Evolutionary conservation across 768 basidiomycete species (phyloP).

Genomic region (Psilocybe subaeruginosa): DNA sequence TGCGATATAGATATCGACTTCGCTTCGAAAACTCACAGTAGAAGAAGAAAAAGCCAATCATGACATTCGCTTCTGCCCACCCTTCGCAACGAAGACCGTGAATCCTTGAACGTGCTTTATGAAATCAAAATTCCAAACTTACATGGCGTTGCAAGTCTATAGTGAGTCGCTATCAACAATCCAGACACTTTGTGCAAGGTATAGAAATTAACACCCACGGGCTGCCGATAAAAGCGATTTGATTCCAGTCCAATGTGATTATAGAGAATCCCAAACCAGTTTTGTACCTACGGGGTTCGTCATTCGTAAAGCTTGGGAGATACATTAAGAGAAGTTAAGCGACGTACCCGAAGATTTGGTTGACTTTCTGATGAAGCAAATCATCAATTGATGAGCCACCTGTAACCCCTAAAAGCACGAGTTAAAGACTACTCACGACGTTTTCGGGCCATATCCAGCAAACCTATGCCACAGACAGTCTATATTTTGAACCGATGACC

Average conservation of each 20-base stretch:
- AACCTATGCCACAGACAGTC: conserved; percentile 36
- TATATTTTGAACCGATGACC: not conserved
- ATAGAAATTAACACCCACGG: conserved; percentile 43
- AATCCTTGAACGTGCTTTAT: not conserved
- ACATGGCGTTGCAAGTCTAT: conserved; percentile 53
- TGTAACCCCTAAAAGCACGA: not conserved
- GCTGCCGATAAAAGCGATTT: conserved; percentile 71
- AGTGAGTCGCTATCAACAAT: not conserved
- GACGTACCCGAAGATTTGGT: conserved; percentile 57
- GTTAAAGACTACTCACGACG: conserved; percentile 39
- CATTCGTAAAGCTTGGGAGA: conserved; percentile 5
- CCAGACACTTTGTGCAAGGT: not conserved
- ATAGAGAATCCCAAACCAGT: conserved; percentile 56
- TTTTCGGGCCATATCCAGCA: conserved; percentile 70
- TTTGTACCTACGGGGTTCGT: conserved; percentile 37
- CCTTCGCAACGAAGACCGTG: conserved; percentile 33
- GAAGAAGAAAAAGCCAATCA: conserved; percentile 63
- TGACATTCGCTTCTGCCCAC: conserved; percentile 79
- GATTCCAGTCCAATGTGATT: conserved; percentile 63
- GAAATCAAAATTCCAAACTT: conserved; percentile 14
- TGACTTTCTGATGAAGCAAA: conserved; percentile 44
- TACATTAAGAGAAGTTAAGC: not conserved
- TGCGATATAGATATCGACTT: too few species aligned
- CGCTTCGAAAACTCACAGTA: conserved; percentile 48
- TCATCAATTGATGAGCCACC: conserved; percentile 3